Evolutionary conservation across 2,329 filamentous ascomycete genomes (phyloP).

Genomic region (Fusarium buxicola): DNA sequence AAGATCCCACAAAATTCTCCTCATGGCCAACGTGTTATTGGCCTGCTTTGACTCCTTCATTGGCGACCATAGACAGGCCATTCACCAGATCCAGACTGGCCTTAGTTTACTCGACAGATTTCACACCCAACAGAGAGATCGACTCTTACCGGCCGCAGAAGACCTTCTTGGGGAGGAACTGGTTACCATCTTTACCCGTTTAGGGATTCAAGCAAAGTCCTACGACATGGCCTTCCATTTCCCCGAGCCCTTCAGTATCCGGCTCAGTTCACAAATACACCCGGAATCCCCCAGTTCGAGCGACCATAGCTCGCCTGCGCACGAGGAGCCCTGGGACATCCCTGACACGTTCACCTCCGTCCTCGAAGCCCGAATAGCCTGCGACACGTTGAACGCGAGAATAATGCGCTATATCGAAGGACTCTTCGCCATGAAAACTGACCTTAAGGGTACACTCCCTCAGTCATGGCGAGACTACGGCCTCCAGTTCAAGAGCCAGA

Average conservation of each 20-base stretch:
- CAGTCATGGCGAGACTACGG: constrained; percentile 61
- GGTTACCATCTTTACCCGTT: constrained; percentile 71
- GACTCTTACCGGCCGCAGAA: constrained; percentile 46
- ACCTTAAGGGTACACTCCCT: constrained; percentile 66
- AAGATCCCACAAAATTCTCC: constrained; percentile 62
- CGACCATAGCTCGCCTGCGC: constrained; percentile 57
- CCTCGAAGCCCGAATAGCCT: constrained; percentile 66
- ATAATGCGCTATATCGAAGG: constrained; percentile 70
- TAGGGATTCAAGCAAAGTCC: constrained; percentile 74
- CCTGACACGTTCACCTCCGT: constrained; percentile 59
- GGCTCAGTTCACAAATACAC: constrained; percentile 48
- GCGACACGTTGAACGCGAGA: constrained; percentile 67
- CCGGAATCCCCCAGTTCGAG: constrained; percentile 56
- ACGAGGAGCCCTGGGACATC: constrained; percentile 36
- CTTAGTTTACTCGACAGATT: constrained; percentile 66
- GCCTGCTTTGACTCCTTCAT: constrained; percentile 77
- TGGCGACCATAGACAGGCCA: constrained; percentile 71
- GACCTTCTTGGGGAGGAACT: constrained; percentile 69
- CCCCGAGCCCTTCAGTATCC: constrained; percentile 70
- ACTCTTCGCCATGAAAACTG: constrained; percentile 60
- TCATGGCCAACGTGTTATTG: constrained; percentile 74
- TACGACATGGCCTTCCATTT: constrained; percentile 78
- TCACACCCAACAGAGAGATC: constrained; percentile 56
- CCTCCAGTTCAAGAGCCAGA: constrained; percentile 59
- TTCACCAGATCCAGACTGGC: constrained; percentile 70